Evolutionary conservation across 2,329 filamentous ascomycete genomes (phyloP), one percentile per base, ranked within the genome.

Genomic region (Ilyonectria robusta): DNA sequence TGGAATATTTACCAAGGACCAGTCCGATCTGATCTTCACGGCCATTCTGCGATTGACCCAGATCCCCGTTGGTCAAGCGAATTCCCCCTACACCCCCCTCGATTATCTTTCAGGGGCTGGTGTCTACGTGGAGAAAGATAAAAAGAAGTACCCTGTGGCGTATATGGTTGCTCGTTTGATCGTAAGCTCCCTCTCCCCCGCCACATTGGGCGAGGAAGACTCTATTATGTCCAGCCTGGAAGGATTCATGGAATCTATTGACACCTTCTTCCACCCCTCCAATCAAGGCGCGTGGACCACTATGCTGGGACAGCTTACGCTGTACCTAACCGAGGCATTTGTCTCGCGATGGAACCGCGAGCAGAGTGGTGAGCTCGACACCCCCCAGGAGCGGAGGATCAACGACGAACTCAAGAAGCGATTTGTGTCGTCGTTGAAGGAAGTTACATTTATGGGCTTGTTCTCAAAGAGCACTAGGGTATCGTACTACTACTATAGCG

Each of bases 191-290:
- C 81, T 99, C 44, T 98, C 96, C 1, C 95, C 96, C 1, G 85
- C 91, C 51, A 96, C 94, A 75, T 83, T 97, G 55, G 89, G 93
- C 47, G 86, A 89, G n/a, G 86, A 92, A 33, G 91, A 92, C 62
- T 98, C 95, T 1, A 89, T 97, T 48, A 82, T 99, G 75, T 89
- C 92, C 37, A 94, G 93, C 71, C 87, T 99, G 6, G 95, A 99
- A 79, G 95, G 94, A 0, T 85, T 99, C 59, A 93, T 99, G 72
- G 93, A 98, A 79, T 96, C 95, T 3, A 92, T 98, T 53, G 96
- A 99, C 80, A 99, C 96, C 1, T 99, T 99, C 81, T 99, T 98
- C 85, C 96, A 99, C 76, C 96, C 96, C 2, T 99, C 96, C 2
- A 99, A 99, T 79, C 93, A 95, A 59, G 96, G 96, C 15, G 85